Base-by-base conservation (phyloP, 192 early-diverging fungal genomes). In the Coemansia sp. region DNA sequence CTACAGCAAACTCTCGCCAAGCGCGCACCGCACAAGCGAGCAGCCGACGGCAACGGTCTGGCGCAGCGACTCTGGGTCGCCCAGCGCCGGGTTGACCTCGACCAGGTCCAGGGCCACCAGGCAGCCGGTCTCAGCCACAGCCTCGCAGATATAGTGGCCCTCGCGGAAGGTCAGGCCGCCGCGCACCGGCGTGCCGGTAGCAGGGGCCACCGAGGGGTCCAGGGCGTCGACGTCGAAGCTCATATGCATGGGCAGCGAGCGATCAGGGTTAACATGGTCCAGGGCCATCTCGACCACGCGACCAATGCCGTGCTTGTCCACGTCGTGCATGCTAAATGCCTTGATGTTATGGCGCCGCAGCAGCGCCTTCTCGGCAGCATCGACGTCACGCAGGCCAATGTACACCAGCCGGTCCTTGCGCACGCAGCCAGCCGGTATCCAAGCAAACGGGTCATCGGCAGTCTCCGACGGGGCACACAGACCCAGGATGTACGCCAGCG, bases 121-220 rank as follows among this genome's bases (percentile, higher is more conserved):
- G 38, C 84, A 75, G 7, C 93, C 93, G n/a, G 91, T 93, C 69
- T 94, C 91, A 51, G 82, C 81, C 13, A 98, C 53, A 9, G 87
- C 83, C 74, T 98, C 95, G 78, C 93, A 94, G 51, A 98, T 93
- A 73, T 93, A 98, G 67, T 98, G 95, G 25, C 95, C 95, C 73
- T 98, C 95, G 53, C 95, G 82, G 82, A 96, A 98, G 11, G 90
- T 91, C 45, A 98, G 76, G 21, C 95, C 95, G 59, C 95, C 95
- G 50, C 93, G 85, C 11, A 98, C 95, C 10, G 95, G 95, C 4
- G 95, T 98, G 46, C 95, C 95, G 0, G 95, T 98, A 7, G 91
- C 87, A 19, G 95, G 95, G 1, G 93, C 93, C 13, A 98, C 91
- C 4, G 88, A 82, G 21, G 95, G 95, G 69, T 98, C 95, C 23